Evolutionary conservation across 2,329 filamentous ascomycete genomes (phyloP).

Genomic region (Sporothrix dimorphospora): DNA sequence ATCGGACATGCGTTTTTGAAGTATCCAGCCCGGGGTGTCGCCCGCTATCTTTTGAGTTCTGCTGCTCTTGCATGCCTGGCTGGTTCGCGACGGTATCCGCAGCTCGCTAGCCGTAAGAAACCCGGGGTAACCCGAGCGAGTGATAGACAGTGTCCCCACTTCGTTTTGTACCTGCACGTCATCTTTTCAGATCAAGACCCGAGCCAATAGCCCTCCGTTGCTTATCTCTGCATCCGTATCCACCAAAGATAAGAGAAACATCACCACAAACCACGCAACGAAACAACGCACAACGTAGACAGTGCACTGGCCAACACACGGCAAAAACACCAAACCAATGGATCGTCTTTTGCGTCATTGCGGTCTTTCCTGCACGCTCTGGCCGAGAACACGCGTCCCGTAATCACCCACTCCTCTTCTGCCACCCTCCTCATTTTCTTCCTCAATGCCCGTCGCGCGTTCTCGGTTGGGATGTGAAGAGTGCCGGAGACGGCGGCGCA

Average conservation of each 20-base stretch:
- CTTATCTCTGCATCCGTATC: too few species aligned
- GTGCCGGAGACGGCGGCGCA: conserved; percentile 29
- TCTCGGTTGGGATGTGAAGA: conserved; percentile 30
- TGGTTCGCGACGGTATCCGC: too few species aligned
- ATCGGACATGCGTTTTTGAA: not conserved
- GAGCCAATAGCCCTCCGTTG: too few species aligned
- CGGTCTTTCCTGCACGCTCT: not conserved
- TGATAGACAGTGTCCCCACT: not conserved
- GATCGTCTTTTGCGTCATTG: not conserved
- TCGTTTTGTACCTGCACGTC: not conserved
- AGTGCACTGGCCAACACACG: too few species aligned
- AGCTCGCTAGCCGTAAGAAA: too few species aligned
- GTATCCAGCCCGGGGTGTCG: not conserved
- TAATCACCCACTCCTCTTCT: not conserved
- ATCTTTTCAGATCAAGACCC: too few species aligned
- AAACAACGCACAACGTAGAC: not conserved
- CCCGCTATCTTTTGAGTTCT: too few species aligned
- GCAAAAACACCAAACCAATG: not conserved
- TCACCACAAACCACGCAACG: too few species aligned
- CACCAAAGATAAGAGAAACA: too few species aligned
- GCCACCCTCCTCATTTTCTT: not conserved
- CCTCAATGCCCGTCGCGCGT: not conserved
- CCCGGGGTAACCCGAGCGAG: too few species aligned
- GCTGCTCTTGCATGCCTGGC: too few species aligned
- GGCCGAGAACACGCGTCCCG: not conserved